phyloP scores from a whole-genome alignment of 1,284 basidiomycete genomes.

The Malassezia brasiliensis region DNA sequence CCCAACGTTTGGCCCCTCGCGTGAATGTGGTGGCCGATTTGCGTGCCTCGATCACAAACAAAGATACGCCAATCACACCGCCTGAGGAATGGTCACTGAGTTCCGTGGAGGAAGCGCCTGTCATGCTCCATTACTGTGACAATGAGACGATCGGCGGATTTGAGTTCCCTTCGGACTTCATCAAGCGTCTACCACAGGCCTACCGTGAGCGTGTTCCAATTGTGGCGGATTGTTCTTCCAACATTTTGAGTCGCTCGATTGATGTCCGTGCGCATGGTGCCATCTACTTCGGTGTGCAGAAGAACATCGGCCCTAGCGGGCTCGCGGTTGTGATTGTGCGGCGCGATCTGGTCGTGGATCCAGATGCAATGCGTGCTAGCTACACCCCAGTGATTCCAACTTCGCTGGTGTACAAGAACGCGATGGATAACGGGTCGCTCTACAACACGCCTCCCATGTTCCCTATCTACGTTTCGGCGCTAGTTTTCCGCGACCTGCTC shows the following conservation, averaged over 20 bases:
- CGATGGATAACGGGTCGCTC: conserved; percentile 68
- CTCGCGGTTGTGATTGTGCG: conserved; percentile 85
- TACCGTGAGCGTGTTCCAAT: conserved; percentile 60
- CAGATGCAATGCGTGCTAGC: conserved; percentile 26
- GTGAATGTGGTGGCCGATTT: conserved; percentile 35
- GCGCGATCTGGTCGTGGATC: conserved; percentile 60
- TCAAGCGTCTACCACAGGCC: conserved; percentile 58
- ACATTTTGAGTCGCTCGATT: conserved; percentile 93
- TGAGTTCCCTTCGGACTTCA: conserved; percentile 69
- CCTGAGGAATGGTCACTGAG: conserved; percentile 69
- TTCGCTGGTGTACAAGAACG: conserved; percentile 74
- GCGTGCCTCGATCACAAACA: conserved; percentile 23
- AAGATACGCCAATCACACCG: conserved; percentile 58
- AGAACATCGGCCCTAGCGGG: conserved; percentile 93
- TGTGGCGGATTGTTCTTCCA: conserved; percentile 90
- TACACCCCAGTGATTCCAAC: conserved; percentile 62
- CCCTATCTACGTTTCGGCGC: conserved; percentile 78
- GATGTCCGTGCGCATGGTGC: conserved; percentile 63
- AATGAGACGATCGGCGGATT: conserved; percentile 98
- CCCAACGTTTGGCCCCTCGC: conserved; percentile 29
- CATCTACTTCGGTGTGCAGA: conserved; percentile 97
- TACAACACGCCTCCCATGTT: conserved; percentile 94
- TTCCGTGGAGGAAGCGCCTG: conserved; percentile 56
- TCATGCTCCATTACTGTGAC: conserved; percentile 95
- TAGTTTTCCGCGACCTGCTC: conserved; percentile 68